Percentiles rank a stretch among this genome's conserved stretches.
These are phyloP conservation scores for Odonthalia washingtoniensis DNA, from an alignment of 31 red algal genomes.

Conservation along the genomic window DNA sequence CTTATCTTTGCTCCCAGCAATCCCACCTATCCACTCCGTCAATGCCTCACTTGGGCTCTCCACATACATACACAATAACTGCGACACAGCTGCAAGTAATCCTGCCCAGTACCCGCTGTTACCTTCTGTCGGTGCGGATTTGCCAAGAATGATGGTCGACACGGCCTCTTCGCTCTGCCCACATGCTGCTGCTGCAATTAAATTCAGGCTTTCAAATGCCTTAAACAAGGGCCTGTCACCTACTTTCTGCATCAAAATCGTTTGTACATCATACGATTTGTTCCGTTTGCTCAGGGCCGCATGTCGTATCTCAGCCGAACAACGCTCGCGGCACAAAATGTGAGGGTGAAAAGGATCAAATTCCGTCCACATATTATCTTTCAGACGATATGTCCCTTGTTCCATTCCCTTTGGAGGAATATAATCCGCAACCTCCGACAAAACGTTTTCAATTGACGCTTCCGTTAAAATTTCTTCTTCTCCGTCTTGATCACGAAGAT, in stretches of 20 bases:
- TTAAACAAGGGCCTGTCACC: conserved; percentile 39
- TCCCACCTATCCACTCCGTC: no score
- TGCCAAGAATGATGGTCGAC: background rate
- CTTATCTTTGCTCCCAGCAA: no score
- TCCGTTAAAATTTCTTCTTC: conserved; percentile 8
- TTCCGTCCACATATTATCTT: conserved; percentile 64
- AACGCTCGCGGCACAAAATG: conserved; percentile 53
- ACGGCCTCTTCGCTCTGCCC: background rate
- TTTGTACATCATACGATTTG: conserved; percentile 1
- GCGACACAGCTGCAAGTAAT: background rate
- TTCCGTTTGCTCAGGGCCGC: conserved; percentile 24
- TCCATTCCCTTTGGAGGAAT: conserved; percentile 80
- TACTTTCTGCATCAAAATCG: conserved; percentile 34
- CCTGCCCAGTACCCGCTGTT: background rate
- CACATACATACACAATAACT: background rate
- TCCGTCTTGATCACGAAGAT: conserved; percentile 13
- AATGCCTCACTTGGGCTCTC: no score
- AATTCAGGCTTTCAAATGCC: conserved; percentile 26
- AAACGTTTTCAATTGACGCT: conserved; percentile 41
- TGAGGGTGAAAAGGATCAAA: conserved; percentile 91
- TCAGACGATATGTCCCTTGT: conserved; percentile 79
- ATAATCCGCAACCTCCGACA: conserved; percentile 64
- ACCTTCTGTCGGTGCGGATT: background rate
- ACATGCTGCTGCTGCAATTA: background rate
- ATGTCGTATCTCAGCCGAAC: conserved; percentile 63